Conservation (phyloP, 176 grass and related monocot genomes). For the Bothriochloa decipiens region DNA sequence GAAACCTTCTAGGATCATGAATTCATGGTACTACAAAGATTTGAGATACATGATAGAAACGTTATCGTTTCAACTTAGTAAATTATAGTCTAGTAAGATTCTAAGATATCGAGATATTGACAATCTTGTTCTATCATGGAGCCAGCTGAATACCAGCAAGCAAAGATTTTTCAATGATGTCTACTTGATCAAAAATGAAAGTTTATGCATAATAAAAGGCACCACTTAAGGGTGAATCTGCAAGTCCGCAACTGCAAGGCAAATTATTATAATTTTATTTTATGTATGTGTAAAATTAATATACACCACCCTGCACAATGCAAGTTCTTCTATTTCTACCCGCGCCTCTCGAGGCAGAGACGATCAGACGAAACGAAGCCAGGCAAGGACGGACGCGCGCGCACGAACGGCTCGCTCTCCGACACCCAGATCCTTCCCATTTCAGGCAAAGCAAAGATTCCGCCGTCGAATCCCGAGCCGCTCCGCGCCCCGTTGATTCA, state of each 20-base stretch:
- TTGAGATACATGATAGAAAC: too few relatives aligned
- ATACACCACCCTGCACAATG: too few relatives aligned
- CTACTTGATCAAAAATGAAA: not conserved
- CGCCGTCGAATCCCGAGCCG: conserved; percentile 4
- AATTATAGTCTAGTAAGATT: too few relatives aligned
- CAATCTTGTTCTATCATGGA: too few relatives aligned
- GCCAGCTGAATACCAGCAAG: too few relatives aligned
- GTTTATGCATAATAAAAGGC: fast-evolving
- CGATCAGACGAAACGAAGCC: conserved; percentile 22
- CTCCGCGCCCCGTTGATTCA: conserved; percentile 10
- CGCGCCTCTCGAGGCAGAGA: not conserved
- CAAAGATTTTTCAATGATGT: not conserved
- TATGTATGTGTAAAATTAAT: too few relatives aligned
- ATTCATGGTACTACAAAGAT: too few relatives aligned
- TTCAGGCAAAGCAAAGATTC: conserved; percentile 39
- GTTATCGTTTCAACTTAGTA: too few relatives aligned
- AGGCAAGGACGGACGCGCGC: conserved; percentile 15
- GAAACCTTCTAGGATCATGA: too few relatives aligned
- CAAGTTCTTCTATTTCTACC: conserved; percentile 30
- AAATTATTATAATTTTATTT: too few relatives aligned
- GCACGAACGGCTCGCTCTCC: conserved; percentile 23
- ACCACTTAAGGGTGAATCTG: conserved; percentile 29
- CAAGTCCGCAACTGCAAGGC: not conserved
- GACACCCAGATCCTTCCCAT: conserved; percentile 37
- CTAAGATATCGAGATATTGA: too few relatives aligned